Percentiles rank a stretch among this genome's conserved stretches.
These are phyloP conservation scores for Setaria viridis DNA, from an alignment of 202 grass and related monocot genomes.

Conservation along the genomic window DNA sequence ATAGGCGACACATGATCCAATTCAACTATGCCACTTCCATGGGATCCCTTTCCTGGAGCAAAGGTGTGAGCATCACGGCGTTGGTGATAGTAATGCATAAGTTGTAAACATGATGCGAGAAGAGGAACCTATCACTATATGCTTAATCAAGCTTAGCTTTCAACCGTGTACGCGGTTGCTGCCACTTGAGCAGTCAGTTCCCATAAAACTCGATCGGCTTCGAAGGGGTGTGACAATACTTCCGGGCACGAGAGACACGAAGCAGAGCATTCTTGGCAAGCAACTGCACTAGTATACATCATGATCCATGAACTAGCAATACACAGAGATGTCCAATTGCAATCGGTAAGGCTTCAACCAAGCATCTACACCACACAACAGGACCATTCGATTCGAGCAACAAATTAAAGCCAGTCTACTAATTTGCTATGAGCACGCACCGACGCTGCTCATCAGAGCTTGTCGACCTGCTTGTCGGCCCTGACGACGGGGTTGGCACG, in stretches of 20 bases:
- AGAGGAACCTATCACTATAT: no score
- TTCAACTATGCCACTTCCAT: no score
- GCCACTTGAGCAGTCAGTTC: background rate
- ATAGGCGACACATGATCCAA: no score
- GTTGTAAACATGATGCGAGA: background rate
- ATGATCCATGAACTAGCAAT: background rate
- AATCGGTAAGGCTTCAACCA: background rate
- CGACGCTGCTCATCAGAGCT: constrained; percentile 57
- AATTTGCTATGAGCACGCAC: background rate
- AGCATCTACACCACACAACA: background rate
- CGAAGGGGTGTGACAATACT: background rate
- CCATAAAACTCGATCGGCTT: background rate
- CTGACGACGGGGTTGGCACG: constrained; percentile 62
- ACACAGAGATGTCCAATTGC: background rate
- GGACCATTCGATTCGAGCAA: no score
- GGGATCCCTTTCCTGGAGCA: no score
- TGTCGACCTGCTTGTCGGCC: constrained; percentile 61
- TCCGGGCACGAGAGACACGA: background rate
- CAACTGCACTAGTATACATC: background rate
- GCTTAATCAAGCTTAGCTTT: no score
- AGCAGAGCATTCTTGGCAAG: background rate
- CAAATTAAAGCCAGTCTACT: background rate
- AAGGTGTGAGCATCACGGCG: no score
- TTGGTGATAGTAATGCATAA: no score
- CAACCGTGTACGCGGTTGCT: no score